These are phyloP conservation scores for Trichoderma virens DNA, from an alignment of 495 filamentous ascomycete species.

Conservation along the genomic window DNA sequence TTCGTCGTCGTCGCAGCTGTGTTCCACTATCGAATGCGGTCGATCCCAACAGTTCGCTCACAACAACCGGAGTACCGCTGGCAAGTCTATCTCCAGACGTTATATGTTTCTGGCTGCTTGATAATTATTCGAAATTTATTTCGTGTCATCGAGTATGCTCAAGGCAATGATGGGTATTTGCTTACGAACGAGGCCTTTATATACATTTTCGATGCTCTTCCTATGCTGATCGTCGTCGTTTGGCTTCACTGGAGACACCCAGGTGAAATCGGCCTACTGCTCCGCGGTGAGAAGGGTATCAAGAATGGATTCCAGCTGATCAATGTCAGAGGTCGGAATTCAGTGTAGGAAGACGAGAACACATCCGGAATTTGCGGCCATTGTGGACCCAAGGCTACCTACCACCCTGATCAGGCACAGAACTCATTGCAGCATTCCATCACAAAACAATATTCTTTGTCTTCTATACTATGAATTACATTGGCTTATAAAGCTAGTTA, in stretches of 20 bases:
- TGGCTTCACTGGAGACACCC: constrained; percentile 3
- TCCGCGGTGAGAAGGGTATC: not conserved
- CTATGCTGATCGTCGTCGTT: not conserved
- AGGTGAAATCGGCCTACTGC: not conserved
- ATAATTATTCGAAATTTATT: not conserved
- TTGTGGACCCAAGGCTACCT: no score
- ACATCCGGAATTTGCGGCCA: not conserved
- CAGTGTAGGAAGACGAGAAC: not conserved
- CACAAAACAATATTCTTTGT: no score
- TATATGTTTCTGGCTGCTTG: not conserved
- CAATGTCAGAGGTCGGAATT: not conserved
- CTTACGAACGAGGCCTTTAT: not conserved
- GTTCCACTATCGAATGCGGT: not conserved
- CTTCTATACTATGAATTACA: no score
- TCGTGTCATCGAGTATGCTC: constrained; percentile 3
- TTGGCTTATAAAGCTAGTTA: no score
- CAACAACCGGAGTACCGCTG: not conserved
- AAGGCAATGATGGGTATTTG: not conserved
- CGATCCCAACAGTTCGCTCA: not conserved
- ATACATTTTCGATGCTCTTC: not conserved
- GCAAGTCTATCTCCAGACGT: not conserved
- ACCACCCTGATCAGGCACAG: no score
- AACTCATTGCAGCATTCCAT: no score
- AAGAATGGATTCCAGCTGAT: not conserved
- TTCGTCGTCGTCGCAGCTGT: not conserved